These are phyloP conservation scores for Collybia sordida DNA, from an alignment of 768 basidiomycete species.

Conservation along the genomic window DNA sequence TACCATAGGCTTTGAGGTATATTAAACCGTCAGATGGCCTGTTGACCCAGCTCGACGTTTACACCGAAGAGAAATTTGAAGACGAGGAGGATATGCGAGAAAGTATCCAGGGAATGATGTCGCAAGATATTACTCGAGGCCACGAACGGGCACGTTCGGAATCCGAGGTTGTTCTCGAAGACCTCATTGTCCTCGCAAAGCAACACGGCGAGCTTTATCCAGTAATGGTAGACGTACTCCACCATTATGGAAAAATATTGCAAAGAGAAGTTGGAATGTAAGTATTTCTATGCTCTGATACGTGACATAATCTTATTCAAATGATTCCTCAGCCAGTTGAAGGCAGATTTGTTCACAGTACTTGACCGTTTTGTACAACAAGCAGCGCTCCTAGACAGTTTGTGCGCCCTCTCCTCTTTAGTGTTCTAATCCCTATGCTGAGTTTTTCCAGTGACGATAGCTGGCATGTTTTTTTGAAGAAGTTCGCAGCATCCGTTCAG, in stretches of 20 bases:
- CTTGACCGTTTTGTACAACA: constrained; percentile 68
- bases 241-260: constrained; percentile 53
- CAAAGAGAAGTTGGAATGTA: constrained; percentile 62
- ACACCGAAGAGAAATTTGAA: constrained; percentile 86
- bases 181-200: constrained; percentile 58
- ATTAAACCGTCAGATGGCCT: constrained; percentile 67
- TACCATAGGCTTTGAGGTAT: constrained; percentile 66
- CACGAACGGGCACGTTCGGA: constrained; percentile 43
- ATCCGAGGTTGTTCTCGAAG: constrained; percentile 54
- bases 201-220: constrained; percentile 65
- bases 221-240: constrained; percentile 58
- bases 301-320: background rate
- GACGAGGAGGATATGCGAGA: constrained; percentile 86
- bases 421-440: background rate
- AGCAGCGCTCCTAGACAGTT: constrained; percentile 54
- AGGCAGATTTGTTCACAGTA: constrained; percentile 56
- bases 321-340: constrained; percentile 50
- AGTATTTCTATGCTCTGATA: constrained; percentile 23
- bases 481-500: constrained; percentile 59
- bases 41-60: constrained; percentile 79
- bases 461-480: constrained; percentile 63
- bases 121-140: constrained; percentile 16
- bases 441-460: constrained; percentile 51
- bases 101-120: constrained; percentile 40
- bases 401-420: constrained; percentile 40